Conservation (phyloP, 2,329 filamentous ascomycete species). For the Xylaria hypoxylon region DNA sequence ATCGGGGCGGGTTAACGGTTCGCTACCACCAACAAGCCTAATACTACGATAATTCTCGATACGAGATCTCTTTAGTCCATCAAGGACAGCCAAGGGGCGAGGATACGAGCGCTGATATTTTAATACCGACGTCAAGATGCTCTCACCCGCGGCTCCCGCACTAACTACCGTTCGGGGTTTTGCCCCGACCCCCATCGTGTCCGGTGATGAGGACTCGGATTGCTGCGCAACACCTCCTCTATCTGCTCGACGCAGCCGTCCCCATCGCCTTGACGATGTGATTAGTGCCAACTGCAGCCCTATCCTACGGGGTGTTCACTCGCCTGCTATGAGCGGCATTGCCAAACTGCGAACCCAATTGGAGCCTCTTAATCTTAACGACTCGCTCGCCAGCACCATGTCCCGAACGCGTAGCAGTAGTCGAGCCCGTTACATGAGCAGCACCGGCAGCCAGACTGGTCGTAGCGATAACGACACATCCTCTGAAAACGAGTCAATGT, state of each 20-base stretch:
- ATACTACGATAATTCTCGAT: conserved; percentile 5
- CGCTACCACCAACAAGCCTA: neutral
- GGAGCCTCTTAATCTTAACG: conserved; percentile 78
- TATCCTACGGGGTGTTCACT: conserved; percentile 62
- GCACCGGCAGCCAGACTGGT: conserved; percentile 62
- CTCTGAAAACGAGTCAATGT: conserved; percentile 76
- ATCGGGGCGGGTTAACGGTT: conserved; percentile 50
- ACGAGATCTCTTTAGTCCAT: conserved; percentile 12
- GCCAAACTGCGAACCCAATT: conserved; percentile 84
- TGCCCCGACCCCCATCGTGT: conserved; percentile 63
- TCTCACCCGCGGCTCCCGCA: conserved; percentile 61
- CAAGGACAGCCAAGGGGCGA: conserved; percentile 4
- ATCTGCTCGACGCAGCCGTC: conserved; percentile 55
- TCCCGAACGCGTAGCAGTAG: conserved; percentile 66
- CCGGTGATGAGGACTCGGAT: conserved; percentile 70
- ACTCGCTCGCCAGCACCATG: conserved; percentile 65
- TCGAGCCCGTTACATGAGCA: conserved; percentile 66
- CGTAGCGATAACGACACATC: conserved; percentile 74
- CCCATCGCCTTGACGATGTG: conserved; percentile 63
- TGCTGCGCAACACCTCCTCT: conserved; percentile 55
- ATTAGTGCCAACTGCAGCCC: conserved; percentile 74
- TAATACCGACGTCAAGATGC: conserved; percentile 53
- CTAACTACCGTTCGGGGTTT: conserved; percentile 69
- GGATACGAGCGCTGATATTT: conserved; percentile 15
- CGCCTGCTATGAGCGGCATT: conserved; percentile 76